Percentiles rank a stretch among this genome's conserved stretches.
Conservation (phyloP, 345 rosid genomes). For the Hypericum androsaemum region DNA sequence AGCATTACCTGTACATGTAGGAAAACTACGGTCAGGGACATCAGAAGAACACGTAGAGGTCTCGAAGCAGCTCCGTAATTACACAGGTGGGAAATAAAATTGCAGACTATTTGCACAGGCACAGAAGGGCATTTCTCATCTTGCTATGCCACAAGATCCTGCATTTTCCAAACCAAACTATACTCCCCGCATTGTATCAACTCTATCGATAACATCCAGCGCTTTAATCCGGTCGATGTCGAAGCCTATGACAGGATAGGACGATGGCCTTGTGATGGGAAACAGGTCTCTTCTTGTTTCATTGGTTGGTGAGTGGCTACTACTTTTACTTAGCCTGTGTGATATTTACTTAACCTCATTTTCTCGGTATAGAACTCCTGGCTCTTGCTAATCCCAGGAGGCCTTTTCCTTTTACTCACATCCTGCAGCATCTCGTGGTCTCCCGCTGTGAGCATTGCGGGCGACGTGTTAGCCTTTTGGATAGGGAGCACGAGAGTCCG, state of each 20-base stretch:
- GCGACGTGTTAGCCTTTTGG: slow-evolving; percentile 31
- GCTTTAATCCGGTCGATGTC: slow-evolving; percentile 74
- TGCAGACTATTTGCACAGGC: too few species aligned
- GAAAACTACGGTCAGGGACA: too few species aligned
- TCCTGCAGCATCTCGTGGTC: slow-evolving; percentile 94
- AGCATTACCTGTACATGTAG: too few species aligned
- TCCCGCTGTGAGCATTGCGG: slow-evolving; percentile 45
- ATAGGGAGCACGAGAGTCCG: slow-evolving; percentile 37
- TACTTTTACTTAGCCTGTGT: slow-evolving; percentile 87
- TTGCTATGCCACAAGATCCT: too few species aligned
- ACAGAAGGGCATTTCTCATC: too few species aligned
- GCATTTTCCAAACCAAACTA: slow-evolving; percentile 10
- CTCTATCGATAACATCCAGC: slow-evolving; percentile 81
- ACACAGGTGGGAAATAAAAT: too few species aligned
- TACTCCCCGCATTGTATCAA: slow-evolving; percentile 61
- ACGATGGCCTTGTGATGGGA: slow-evolving; percentile 57
- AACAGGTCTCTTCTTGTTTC: slow-evolving; percentile 50
- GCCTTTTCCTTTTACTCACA: slow-evolving; percentile 67
- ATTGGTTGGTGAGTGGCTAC: slow-evolving; percentile 67
- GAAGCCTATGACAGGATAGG: slow-evolving; percentile 61
- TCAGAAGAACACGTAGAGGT: too few species aligned
- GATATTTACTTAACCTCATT: slow-evolving; percentile 53
- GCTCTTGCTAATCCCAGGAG: slow-evolving; percentile 93
- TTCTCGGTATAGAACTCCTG: slow-evolving; percentile 77
- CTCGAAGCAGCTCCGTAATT: too few species aligned